phyloP scores from a whole-genome alignment of 805 yeast species.

The Cyberlindnera petersonii region DNA sequence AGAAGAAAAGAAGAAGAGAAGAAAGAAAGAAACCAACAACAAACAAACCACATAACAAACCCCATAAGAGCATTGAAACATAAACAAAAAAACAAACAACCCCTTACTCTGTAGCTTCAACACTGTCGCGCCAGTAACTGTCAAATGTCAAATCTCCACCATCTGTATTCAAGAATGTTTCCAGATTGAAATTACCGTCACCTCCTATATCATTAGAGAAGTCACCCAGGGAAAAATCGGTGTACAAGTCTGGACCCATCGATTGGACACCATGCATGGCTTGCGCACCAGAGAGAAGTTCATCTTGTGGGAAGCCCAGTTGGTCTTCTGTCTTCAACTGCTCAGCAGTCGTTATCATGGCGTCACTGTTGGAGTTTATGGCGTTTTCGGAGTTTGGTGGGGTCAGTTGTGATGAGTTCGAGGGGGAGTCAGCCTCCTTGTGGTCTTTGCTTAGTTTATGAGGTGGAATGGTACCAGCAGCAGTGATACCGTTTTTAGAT shows the following conservation, averaged over 20 bases:
- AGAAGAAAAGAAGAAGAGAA: not conserved
- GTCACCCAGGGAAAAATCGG: conserved; percentile 32
- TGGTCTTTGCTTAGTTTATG: conserved; percentile 13
- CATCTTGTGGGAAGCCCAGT: conserved; percentile 1
- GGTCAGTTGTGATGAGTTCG: conserved; percentile 24
- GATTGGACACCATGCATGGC: conserved; percentile 21
- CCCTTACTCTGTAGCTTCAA: conserved; percentile 34
- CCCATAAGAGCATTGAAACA: not conserved
- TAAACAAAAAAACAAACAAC: not conserved
- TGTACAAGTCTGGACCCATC: conserved; percentile 29
- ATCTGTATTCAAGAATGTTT: conserved; percentile 40
- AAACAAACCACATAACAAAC: conserved; percentile 1
- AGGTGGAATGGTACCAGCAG: conserved; percentile 9
- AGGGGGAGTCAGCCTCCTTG: conserved; percentile 19
- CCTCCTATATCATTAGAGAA: conserved; percentile 31
- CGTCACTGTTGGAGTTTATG: conserved; percentile 11
- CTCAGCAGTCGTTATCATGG: conserved; percentile 10
- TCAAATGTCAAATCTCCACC: conserved; percentile 32
- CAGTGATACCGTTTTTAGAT: conserved; percentile 3
- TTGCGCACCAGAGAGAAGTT: conserved; percentile 13
- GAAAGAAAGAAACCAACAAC: not conserved
- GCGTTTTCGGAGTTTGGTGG: conserved; percentile 31
- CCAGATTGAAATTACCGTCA: conserved; percentile 40
- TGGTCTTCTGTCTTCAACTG: conserved; percentile 1
- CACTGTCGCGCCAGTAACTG: conserved; percentile 41